These are phyloP conservation scores for Fraxinus angustifolia DNA, from an alignment of 305 asterid genomes.

Conservation along the genomic window DNA sequence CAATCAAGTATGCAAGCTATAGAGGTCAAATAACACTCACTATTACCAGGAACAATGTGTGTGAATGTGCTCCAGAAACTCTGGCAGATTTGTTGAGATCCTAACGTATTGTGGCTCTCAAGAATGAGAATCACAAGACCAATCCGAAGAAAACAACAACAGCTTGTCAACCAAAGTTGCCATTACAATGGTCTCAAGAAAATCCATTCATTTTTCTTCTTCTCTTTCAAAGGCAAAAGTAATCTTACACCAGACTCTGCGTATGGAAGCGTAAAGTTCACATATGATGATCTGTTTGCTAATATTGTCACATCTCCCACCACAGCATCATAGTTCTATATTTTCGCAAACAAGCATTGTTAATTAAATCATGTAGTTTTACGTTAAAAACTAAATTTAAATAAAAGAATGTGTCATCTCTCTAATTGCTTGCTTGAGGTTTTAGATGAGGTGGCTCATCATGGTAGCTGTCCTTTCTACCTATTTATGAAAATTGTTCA, in stretches of 20 bases:
- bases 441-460: no score
- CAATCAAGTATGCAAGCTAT: neutral
- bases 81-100: neutral
- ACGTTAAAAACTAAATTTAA: neutral
- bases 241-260: conserved; percentile 28
- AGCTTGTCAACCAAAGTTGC: conserved; percentile 42
- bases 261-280: conserved; percentile 38
- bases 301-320: conserved; percentile 36
- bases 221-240: conserved; percentile 24
- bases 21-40: neutral
- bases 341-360: neutral
- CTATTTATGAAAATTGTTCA: no score
- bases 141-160: conserved; percentile 33
- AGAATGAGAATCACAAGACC: conserved; percentile 34
- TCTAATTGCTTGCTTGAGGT: no score
- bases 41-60: neutral
- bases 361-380: neutral
- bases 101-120: neutral
- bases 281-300: conserved; percentile 29
- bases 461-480: no score
- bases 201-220: conserved; percentile 31
- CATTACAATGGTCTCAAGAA: conserved; percentile 36
- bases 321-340: conserved; percentile 31
- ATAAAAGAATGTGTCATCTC: no score
- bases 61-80: conserved; percentile 50